phyloP scores from a whole-genome alignment of 805 yeast species.

The Sungouiella thailandica region DNA sequence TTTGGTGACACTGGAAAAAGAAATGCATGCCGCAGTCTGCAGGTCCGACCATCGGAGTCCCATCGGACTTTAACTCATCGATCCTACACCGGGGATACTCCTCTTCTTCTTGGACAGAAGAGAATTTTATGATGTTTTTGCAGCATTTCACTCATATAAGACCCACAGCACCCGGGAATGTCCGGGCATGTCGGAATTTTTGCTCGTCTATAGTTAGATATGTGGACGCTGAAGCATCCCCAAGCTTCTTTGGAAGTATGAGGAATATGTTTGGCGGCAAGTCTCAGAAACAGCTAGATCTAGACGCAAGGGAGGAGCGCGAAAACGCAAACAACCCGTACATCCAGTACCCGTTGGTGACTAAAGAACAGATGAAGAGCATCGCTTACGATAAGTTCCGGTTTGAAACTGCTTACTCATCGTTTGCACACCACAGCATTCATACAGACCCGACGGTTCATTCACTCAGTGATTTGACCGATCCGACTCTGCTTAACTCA shows the following conservation, averaged over 20 bases:
- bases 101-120: too few species aligned
- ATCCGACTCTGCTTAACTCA: slow-evolving; percentile 40
- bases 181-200: too few species aligned
- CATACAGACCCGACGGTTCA: slow-evolving; percentile 36
- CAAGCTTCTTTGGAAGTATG: slow-evolving; percentile 5
- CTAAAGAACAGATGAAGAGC: slow-evolving; percentile 33
- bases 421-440: slow-evolving; percentile 45
- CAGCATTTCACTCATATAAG: too few species aligned
- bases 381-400: slow-evolving; percentile 30
- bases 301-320: slow-evolving; percentile 14
- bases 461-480: slow-evolving; percentile 48
- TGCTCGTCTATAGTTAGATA: too few species aligned
- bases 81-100: too few species aligned
- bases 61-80: too few species aligned
- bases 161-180: too few species aligned
- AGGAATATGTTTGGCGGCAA: slow-evolving; percentile 5
- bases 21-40: too few species aligned
- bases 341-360: slow-evolving; percentile 37
- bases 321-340: slow-evolving; percentile 30
- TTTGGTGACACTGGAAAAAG: too few species aligned
- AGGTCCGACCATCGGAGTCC: too few species aligned
- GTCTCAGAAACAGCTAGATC: slow-evolving; percentile 7
- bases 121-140: too few species aligned
- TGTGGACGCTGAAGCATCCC: neutral
- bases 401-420: slow-evolving; percentile 41